Percentiles rank a stretch among this genome's conserved stretches.
Evolutionary conservation across 768 basidiomycete genomes (phyloP).

Genomic region (Boletus speciosus): DNA sequence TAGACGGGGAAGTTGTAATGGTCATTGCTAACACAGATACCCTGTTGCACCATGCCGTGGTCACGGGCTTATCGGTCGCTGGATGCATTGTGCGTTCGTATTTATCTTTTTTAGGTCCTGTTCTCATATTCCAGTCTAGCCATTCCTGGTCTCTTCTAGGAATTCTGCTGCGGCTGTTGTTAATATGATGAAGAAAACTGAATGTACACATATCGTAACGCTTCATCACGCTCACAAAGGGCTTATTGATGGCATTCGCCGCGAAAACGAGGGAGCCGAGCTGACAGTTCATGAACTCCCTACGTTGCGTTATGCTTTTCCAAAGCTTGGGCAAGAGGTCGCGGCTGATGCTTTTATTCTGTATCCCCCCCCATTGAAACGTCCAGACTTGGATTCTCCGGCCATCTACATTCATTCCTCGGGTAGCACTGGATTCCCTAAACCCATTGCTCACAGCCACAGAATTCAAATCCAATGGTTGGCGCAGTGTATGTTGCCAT

Average conservation of each 20-base stretch:
- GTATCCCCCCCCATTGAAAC: slow-evolving; percentile 11
- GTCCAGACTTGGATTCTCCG: slow-evolving; percentile 32
- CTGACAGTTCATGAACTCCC: slow-evolving; percentile 20
- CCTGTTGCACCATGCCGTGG: slow-evolving; percentile 32
- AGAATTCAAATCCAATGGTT: slow-evolving; percentile 34
- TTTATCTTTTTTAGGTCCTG: slow-evolving; percentile 20
- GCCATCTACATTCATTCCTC: slow-evolving; percentile 48
- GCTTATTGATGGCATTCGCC: slow-evolving; percentile 11
- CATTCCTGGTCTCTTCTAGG: slow-evolving; percentile 38
- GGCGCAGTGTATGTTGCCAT: slow-evolving; percentile 29
- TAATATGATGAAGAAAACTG: slow-evolving; percentile 21
- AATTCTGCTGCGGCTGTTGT: slow-evolving; percentile 42
- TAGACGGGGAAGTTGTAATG: slow-evolving; percentile 20
- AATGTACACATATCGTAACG: slow-evolving; percentile 20
- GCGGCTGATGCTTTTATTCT: slow-evolving; percentile 13
- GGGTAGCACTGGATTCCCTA: slow-evolving; percentile 50
- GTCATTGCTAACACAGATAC: slow-evolving; percentile 31
- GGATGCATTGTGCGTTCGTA: slow-evolving; percentile 33
- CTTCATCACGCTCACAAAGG: slow-evolving; percentile 15
- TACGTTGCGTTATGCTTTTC: slow-evolving; percentile 32
- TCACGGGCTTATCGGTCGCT: slow-evolving; percentile 37
- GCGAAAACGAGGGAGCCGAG: neutral
- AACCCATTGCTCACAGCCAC: slow-evolving; percentile 40
- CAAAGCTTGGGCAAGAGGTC: slow-evolving; percentile 37
- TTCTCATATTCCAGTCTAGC: slow-evolving; percentile 21